These are phyloP conservation scores for Pseudozyma tsukubaensis DNA, from an alignment of 1,284 basidiomycete genomes.

Conservation along the genomic window DNA sequence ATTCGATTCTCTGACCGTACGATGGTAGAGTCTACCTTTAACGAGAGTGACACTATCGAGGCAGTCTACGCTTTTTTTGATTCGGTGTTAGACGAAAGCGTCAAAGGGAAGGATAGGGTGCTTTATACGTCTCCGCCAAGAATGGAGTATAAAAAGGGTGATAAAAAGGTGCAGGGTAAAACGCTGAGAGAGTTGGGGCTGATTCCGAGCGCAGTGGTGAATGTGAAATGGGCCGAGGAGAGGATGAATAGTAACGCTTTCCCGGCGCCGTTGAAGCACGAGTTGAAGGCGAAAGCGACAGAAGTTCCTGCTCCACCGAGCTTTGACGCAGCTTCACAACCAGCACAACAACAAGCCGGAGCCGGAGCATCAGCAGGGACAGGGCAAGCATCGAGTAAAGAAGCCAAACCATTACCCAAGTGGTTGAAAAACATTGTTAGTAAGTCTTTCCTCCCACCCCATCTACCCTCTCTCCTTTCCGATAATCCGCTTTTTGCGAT, in stretches of 20 bases:
- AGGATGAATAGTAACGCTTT: constrained; percentile 72
- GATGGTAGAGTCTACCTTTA: constrained; percentile 82
- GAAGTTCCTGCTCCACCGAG: constrained; percentile 24
- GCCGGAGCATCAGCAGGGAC: background rate
- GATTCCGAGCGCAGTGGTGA: constrained; percentile 81
- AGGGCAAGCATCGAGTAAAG: background rate
- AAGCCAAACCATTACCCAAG: constrained; percentile 40
- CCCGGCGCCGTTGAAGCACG: constrained; percentile 36
- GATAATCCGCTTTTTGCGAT: background rate
- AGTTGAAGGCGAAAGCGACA: constrained; percentile 25
- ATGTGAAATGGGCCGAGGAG: constrained; percentile 80
- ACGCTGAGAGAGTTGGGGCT: constrained; percentile 79
- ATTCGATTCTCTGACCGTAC: constrained; percentile 83
- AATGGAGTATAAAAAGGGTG: constrained; percentile 82
- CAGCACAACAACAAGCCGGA: background rate
- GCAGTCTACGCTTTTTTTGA: constrained; percentile 85
- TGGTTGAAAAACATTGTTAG: constrained; percentile 50
- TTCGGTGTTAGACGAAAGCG: constrained; percentile 77
- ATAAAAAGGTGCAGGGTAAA: constrained; percentile 77
- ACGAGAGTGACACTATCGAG: constrained; percentile 80
- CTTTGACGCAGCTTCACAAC: constrained; percentile 11
- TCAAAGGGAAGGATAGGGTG: constrained; percentile 80
- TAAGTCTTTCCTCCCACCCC: constrained; percentile 20
- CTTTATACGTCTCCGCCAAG: constrained; percentile 84
- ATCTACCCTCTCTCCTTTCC: background rate